phyloP scores from a whole-genome alignment of 805 yeast genomes.

The Schwanniomyces yamadae region DNA sequence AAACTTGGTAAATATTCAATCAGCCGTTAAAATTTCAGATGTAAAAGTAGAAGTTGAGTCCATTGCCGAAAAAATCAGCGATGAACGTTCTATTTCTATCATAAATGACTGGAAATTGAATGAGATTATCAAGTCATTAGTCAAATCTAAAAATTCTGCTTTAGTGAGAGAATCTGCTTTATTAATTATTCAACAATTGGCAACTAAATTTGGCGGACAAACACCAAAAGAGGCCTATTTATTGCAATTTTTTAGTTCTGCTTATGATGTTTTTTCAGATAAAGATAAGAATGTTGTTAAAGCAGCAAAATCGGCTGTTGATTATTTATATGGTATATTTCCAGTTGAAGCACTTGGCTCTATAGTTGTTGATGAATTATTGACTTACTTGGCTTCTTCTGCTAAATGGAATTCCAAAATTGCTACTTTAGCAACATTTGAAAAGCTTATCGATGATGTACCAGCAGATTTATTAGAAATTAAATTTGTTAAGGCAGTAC shows the following conservation, averaged over 20 bases:
- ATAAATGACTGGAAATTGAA: slow-evolving; percentile 65
- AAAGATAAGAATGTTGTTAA: slow-evolving; percentile 85
- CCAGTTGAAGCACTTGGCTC: slow-evolving; percentile 78
- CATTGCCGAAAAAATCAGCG: slow-evolving; percentile 49
- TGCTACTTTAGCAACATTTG: slow-evolving; percentile 73
- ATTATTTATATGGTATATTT: slow-evolving; percentile 64
- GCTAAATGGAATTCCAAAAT: slow-evolving; percentile 93
- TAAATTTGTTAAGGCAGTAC: slow-evolving; percentile 75
- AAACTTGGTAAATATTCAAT: slow-evolving; percentile 50
- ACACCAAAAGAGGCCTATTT: slow-evolving; percentile 77
- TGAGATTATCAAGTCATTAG: slow-evolving; percentile 62
- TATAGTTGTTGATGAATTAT: slow-evolving; percentile 60
- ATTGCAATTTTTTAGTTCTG: slow-evolving; percentile 57
- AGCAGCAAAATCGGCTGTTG: slow-evolving; percentile 79
- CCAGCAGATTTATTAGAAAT: slow-evolving; percentile 85
- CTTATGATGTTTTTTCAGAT: slow-evolving; percentile 75
- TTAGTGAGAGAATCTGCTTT: slow-evolving; percentile 76
- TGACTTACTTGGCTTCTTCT: slow-evolving; percentile 67
- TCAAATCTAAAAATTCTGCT: slow-evolving; percentile 72
- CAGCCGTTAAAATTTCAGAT: slow-evolving; percentile 52
- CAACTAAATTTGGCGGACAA: slow-evolving; percentile 60
- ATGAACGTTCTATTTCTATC: slow-evolving; percentile 38
- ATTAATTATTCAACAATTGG: slow-evolving; percentile 57
- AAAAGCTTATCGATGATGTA: slow-evolving; percentile 70
- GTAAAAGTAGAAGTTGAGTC: slow-evolving; percentile 53